Base-by-base conservation (phyloP, 148 eudicot genomes). In the Talinum fruticosum region DNA sequence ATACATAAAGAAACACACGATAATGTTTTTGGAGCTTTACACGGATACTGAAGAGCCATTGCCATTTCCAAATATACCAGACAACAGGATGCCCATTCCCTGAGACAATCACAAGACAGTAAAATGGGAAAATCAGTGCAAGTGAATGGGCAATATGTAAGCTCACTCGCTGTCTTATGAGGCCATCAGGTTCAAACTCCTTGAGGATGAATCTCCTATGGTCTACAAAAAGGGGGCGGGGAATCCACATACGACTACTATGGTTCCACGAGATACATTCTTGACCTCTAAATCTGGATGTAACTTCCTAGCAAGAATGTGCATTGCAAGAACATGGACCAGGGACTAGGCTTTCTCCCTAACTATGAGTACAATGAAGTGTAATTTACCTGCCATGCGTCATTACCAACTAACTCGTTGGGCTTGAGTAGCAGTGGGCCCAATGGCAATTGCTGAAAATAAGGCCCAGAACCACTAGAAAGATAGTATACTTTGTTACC, bases 31-130 rank as follows among this genome's bases (percentile, higher is more conserved):
- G 7, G 73, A 71, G 61, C 14, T 92, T 89, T 91, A 95, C 99
- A 91, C 86, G 15, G 97, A 91, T 51, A 91, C 99, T 24, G 99
- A 91, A 38, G 99, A 85, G 36, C 93, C 97, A 74, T 80, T 91
- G 65, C 93, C 97, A 44, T 97, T 92, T 78, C 99, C 99, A 78
- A 92, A 95, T 66, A 93, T 73, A 44, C 99, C 99, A 66, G 96
- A 92, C 79, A 95, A 78, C 74, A 95, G 82, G 78, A 95, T 92
- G 79, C 88, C 99, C 29, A 95, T 81, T 38, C 97, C 99, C 99
- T 95, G 71, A 29, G 71, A 72, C 38, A 26, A 79, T 36, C 21
- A 80, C 32, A 57, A 41, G 69, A 68, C 29, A 75, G 54, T 44
- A 14, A 59, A 66, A 69, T 57, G 62, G 51, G 68, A 54, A 67